Conservation (phyloP, 1,284 basidiomycete genomes). For the Grifola frondosa region DNA sequence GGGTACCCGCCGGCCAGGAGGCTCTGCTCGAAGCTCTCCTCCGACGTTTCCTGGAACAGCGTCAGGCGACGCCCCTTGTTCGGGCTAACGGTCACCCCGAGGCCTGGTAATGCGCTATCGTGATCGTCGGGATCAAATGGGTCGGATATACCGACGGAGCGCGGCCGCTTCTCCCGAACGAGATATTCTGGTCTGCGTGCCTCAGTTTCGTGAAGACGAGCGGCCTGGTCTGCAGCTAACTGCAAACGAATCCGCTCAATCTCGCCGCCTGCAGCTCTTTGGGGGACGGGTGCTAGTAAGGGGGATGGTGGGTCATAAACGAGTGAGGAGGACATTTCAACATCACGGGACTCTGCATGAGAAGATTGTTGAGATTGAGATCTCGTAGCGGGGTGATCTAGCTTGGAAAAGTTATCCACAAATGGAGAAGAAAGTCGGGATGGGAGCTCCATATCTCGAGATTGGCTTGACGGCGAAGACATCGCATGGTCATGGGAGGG, state of each 20-base stretch:
- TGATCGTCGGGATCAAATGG: conserved; percentile 26
- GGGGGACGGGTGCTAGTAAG: conserved; percentile 25
- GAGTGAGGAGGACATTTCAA: conserved; percentile 29
- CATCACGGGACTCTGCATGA: conserved; percentile 9
- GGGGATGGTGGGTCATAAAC: conserved; percentile 30
- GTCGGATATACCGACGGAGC: conserved; percentile 41
- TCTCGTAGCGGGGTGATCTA: conserved; percentile 11
- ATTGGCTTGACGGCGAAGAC: conserved; percentile 16
- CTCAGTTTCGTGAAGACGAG: conserved; percentile 53
- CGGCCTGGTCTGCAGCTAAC: conserved; percentile 46
- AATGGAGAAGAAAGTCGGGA: conserved; percentile 37
- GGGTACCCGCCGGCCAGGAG: conserved; percentile 77
- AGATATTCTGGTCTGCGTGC: conserved; percentile 67
- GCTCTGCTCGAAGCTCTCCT: conserved; percentile 79
- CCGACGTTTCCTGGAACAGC: conserved; percentile 76
- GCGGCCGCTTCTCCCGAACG: conserved; percentile 50
- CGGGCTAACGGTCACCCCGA: conserved; percentile 68
- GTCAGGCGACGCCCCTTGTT: conserved; percentile 66
- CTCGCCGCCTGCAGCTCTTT: conserved; percentile 46
- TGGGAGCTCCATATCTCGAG: conserved; percentile 19
- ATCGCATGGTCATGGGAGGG: conserved; percentile 14
- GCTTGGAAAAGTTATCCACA: conserved; percentile 18
- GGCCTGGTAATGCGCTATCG: conserved; percentile 28
- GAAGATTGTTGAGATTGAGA: conserved; percentile 10
- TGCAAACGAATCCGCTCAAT: conserved; percentile 57